A percentile compares a stretch with the other conserved stretches of the same genome.
Evolutionary conservation across 2,329 filamentous ascomycete genomes (phyloP).

Genomic region (Rasamsonia emersonii): DNA sequence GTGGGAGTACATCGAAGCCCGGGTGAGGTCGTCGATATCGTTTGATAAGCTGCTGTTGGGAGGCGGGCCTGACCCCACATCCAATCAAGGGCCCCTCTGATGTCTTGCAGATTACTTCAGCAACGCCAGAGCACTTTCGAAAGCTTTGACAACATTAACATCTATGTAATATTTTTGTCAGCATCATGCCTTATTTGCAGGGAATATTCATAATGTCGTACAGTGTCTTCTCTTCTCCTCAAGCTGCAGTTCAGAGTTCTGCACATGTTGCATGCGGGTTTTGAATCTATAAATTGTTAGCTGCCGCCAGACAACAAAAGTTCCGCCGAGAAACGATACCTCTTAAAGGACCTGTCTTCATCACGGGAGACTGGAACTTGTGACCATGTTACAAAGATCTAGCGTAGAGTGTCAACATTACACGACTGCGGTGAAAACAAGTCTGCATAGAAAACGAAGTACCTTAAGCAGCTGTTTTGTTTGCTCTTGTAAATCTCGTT

Average conservation of each 20-base stretch:
- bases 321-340: slow-evolving; percentile 39
- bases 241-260: slow-evolving; percentile 62
- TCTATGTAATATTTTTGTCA: slow-evolving; percentile 18
- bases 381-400: slow-evolving; percentile 79
- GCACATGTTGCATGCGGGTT: slow-evolving; percentile 69
- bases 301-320: background rate
- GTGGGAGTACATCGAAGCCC: too few relatives aligned
- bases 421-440: background rate
- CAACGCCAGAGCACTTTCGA: slow-evolving; percentile 39
- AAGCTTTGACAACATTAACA: slow-evolving; percentile 39
- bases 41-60: background rate
- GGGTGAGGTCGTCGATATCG: background rate
- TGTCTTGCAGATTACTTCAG: slow-evolving; percentile 19
- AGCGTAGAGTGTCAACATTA: slow-evolving; percentile 7
- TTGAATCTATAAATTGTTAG: slow-evolving; percentile 49
- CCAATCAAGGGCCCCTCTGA: slow-evolving; percentile 2
- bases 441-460: slow-evolving; percentile 9
- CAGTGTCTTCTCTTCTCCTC: slow-evolving; percentile 71
- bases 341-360: slow-evolving; percentile 66
- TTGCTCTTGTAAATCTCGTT: slow-evolving; percentile 58
- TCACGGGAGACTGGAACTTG: slow-evolving; percentile 63
- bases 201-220: slow-evolving; percentile 39
- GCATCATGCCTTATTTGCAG: slow-evolving; percentile 12
- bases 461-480: slow-evolving; percentile 61
- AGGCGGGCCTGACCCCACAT: slow-evolving; percentile 6